phyloP scores from a whole-genome alignment of 768 basidiomycete genomes.

The Glaciozyma martinii region DNA sequence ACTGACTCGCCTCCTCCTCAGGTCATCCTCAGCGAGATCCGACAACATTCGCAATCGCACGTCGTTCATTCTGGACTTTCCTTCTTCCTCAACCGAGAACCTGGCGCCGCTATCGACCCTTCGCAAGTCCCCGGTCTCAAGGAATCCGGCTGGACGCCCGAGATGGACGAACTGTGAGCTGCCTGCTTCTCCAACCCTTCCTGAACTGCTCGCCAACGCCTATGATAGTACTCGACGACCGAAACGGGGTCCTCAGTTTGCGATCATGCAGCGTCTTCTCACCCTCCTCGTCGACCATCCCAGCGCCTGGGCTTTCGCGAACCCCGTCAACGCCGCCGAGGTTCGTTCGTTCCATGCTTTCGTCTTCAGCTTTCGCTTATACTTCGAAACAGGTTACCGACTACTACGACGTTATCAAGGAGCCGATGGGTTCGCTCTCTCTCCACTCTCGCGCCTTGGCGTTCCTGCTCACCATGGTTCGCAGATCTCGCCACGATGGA shows the following conservation, averaged over 20 bases:
- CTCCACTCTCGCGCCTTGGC: neutral
- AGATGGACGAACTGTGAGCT: slow-evolving; percentile 59
- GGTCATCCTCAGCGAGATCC: slow-evolving; percentile 79
- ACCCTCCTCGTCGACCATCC: slow-evolving; percentile 68
- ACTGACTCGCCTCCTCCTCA: slow-evolving; percentile 16
- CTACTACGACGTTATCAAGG: slow-evolving; percentile 76
- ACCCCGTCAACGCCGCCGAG: slow-evolving; percentile 59
- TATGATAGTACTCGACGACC: slow-evolving; percentile 40
- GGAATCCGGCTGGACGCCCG: slow-evolving; percentile 77
- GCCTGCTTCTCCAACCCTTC: no score
- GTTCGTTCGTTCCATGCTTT: slow-evolving; percentile 43
- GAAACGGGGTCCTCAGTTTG: slow-evolving; percentile 47
- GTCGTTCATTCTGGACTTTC: slow-evolving; percentile 70
- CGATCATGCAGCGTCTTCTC: slow-evolving; percentile 68
- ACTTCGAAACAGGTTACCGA: slow-evolving; percentile 80
- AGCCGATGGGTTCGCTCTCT: slow-evolving; percentile 57
- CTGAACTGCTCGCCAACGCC: neutral
- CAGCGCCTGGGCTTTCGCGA: slow-evolving; percentile 76
- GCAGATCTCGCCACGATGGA: slow-evolving; percentile 79
- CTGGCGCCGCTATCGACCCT: slow-evolving; percentile 48
- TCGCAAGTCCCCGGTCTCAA: slow-evolving; percentile 79
- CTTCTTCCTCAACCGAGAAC: slow-evolving; percentile 21
- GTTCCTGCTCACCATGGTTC: neutral
- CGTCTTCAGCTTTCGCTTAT: slow-evolving; percentile 75
- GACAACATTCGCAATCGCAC: slow-evolving; percentile 76